Percentiles rank a stretch among this genome's conserved stretches.
Evolutionary conservation across 2,329 filamentous ascomycete genomes (phyloP).

Genomic region (Monosporascus cannonballus): DNA sequence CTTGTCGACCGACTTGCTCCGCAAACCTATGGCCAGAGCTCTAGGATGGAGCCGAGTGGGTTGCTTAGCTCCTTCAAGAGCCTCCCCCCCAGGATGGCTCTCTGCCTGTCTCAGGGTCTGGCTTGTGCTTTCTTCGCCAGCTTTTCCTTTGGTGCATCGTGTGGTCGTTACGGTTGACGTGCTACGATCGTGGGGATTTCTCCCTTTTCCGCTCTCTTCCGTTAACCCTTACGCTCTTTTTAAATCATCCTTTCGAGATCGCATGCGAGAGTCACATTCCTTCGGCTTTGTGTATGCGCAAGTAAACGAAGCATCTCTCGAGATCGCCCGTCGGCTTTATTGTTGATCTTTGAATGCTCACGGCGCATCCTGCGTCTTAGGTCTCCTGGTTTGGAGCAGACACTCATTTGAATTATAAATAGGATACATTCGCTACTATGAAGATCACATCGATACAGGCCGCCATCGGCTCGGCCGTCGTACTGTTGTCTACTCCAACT

Average conservation of each 20-base stretch:
- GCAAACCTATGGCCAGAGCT: no score
- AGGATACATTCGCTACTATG: slow-evolving; percentile 35
- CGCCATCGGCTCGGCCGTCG: slow-evolving; percentile 42
- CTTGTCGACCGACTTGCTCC: no score
- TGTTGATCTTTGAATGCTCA: slow-evolving; percentile 11
- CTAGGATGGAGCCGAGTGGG: no score
- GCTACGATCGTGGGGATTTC: neutral
- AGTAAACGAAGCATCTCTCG: neutral
- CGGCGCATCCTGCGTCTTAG: slow-evolving; percentile 5
- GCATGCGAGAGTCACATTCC: neutral
- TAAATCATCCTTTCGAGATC: neutral
- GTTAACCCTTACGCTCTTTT: neutral
- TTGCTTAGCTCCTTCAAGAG: no score
- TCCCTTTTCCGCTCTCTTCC: slow-evolving; percentile 1
- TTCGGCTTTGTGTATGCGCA: neutral
- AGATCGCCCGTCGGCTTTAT: neutral
- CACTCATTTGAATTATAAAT: slow-evolving; percentile 11
- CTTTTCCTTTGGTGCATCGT: no score
- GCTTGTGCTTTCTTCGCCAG: no score
- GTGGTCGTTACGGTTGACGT: neutral
- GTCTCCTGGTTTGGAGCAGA: slow-evolving; percentile 4
- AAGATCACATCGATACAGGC: slow-evolving; percentile 45
- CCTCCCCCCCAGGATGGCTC: no score
- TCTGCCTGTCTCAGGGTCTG: no score
- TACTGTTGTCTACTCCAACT: slow-evolving; percentile 38